phyloP scores from a whole-genome alignment of 345 rosid genomes.

The Dipteronia sinensis region DNA sequence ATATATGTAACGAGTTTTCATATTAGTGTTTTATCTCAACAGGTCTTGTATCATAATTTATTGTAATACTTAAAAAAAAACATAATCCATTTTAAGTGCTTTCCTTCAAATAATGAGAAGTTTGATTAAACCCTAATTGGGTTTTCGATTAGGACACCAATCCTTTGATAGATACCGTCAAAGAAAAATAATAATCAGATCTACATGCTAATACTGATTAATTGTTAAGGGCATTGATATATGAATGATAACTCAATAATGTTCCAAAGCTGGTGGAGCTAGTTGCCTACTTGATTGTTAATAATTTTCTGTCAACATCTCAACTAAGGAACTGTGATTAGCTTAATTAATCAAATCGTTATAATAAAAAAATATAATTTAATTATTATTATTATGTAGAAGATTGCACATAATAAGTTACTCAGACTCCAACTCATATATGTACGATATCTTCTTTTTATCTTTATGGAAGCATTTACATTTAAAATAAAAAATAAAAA shows the following conservation, averaged over 20 bases:
- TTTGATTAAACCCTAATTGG: constrained; percentile 1
- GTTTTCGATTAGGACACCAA: not conserved
- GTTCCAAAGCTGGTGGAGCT: constrained; percentile 51
- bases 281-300: constrained; percentile 27
- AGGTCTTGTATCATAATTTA: no score
- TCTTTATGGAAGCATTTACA: constrained; percentile 25
- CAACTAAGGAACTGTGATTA: constrained; percentile 20
- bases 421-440: constrained; percentile 29
- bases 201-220: not conserved
- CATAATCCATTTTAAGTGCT: not conserved
- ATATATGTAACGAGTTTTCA: no score
- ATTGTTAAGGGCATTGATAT: no score
- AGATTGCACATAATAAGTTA: constrained; percentile 15
- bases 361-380: not conserved
- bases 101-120: not conserved
- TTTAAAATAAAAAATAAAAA: not conserved
- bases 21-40: no score
- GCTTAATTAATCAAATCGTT: constrained; percentile 9
- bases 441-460: not conserved
- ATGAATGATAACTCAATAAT: constrained; percentile 10
- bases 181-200: no score
- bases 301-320: constrained; percentile 32
- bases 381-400: not conserved
- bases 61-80: no score
- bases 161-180: no score